Evolutionary conservation across 129 eudicot genomes (phyloP).

Genomic region (Escallonia rubra): DNA sequence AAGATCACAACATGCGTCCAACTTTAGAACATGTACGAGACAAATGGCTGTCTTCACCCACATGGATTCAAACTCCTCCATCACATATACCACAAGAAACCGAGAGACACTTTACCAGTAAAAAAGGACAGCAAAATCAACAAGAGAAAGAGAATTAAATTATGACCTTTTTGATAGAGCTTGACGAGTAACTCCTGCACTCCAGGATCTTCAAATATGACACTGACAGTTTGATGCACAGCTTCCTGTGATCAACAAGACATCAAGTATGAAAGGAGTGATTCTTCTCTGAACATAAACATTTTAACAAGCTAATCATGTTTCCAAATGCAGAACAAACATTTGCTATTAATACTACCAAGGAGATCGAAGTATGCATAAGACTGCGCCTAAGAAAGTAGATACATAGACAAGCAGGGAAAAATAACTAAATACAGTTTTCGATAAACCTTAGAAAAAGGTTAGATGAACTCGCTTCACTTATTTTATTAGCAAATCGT

Average conservation of each 20-base stretch:
- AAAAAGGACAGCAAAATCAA: too few species aligned
- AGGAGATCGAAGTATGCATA: background rate
- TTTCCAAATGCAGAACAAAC: background rate
- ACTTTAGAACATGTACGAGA: too few species aligned
- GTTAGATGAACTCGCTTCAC: too few species aligned
- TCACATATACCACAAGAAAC: background rate
- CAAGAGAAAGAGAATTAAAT: background rate
- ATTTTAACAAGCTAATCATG: background rate
- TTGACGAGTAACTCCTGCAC: conserved; percentile 89
- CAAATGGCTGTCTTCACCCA: too few species aligned
- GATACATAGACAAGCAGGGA: too few species aligned
- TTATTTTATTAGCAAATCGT: too few species aligned
- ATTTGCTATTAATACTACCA: background rate
- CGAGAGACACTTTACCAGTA: background rate
- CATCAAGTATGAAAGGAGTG: background rate
- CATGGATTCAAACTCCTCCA: background rate
- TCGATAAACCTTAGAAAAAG: too few species aligned
- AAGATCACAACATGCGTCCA: too few species aligned
- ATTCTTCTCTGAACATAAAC: background rate
- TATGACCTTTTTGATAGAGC: conserved; percentile 77
- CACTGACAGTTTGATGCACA: conserved; percentile 82
- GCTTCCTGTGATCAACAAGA: conserved; percentile 49
- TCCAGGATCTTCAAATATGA: conserved; percentile 98
- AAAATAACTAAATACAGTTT: too few species aligned
- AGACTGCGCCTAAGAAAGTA: background rate